Evolutionary conservation across 129 eudicot genomes (phyloP).

Genomic region (Flaveria ramosissima): DNA sequence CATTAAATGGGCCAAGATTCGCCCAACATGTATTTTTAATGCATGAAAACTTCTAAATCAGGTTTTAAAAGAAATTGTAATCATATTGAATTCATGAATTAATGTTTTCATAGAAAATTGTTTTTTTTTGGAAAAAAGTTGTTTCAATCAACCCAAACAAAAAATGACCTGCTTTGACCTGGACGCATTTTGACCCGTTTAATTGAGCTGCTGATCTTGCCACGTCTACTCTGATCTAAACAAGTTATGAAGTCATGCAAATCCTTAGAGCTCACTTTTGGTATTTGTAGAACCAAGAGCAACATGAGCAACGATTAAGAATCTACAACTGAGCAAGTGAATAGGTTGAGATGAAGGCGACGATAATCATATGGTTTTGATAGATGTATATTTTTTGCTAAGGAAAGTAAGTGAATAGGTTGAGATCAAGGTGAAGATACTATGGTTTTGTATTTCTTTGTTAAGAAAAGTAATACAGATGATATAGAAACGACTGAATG

Average conservation of each 20-base stretch:
- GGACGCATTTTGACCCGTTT: not conserved
- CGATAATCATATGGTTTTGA: slow-evolving; percentile 6
- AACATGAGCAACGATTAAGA: slow-evolving; percentile 65
- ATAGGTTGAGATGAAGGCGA: not conserved
- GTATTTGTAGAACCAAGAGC: slow-evolving; percentile 62
- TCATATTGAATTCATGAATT: not conserved
- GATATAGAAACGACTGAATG: slow-evolving; percentile 22
- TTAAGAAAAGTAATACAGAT: slow-evolving; percentile 21
- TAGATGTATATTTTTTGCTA: slow-evolving; percentile 24
- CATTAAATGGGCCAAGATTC: not conserved
- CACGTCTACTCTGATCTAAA: not conserved
- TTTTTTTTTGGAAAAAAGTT: not conserved
- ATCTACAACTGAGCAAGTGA: slow-evolving; percentile 54
- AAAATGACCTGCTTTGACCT: not conserved
- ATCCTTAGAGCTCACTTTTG: not conserved
- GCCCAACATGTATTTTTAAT: not conserved
- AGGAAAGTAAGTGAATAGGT: not conserved
- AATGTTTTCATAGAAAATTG: not conserved
- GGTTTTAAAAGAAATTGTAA: not conserved
- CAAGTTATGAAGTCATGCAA: not conserved
- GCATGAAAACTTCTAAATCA: not conserved
- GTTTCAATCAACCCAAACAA: not conserved
- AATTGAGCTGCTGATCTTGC: not conserved
- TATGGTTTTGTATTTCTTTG: slow-evolving; percentile 31
- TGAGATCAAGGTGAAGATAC: not conserved